phyloP scores from a whole-genome alignment of 192 early-diverging fungal species.

The Umbelopsis isabellina region DNA sequence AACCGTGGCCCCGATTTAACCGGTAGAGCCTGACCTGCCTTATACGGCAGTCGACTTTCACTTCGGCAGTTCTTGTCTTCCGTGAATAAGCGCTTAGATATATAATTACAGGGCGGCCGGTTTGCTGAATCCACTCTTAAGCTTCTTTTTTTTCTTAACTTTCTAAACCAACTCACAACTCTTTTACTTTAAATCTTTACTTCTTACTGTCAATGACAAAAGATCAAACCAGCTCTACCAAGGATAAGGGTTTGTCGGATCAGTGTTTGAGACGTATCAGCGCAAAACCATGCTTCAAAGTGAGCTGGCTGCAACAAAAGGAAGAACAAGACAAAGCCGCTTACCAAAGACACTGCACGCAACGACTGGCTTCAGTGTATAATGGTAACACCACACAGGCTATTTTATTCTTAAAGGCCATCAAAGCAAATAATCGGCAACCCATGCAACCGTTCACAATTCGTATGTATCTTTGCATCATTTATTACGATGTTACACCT shows the following conservation, averaged over 20 bases:
- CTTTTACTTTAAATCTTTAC: neutral
- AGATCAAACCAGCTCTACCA: neutral
- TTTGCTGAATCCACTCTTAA: neutral
- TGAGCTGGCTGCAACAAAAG: neutral
- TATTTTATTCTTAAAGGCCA: constrained; percentile 3
- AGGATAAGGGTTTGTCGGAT: neutral
- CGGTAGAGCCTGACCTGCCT: constrained; percentile 10
- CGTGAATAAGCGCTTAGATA: neutral
- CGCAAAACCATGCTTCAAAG: constrained; percentile 1
- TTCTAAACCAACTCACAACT: neutral
- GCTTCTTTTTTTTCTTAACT: neutral
- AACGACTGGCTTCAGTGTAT: neutral
- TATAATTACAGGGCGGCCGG: neutral
- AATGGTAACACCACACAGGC: constrained; percentile 15
- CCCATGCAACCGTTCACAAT: constrained; percentile 16
- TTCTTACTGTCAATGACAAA: neutral
- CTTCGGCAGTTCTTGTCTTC: constrained; percentile 16
- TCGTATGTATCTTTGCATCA: neutral
- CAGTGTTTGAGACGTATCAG: neutral
- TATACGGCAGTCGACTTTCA: neutral
- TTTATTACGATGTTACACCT: neutral
- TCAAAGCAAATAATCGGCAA: constrained; percentile 12
- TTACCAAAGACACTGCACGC: constrained; percentile 9
- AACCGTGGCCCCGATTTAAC: constrained; percentile 1
- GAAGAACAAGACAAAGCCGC: constrained; percentile 14